These are phyloP conservation scores for Nicotiana tabacum DNA, from an alignment of 257 asterid genomes.

Conservation along the genomic window DNA sequence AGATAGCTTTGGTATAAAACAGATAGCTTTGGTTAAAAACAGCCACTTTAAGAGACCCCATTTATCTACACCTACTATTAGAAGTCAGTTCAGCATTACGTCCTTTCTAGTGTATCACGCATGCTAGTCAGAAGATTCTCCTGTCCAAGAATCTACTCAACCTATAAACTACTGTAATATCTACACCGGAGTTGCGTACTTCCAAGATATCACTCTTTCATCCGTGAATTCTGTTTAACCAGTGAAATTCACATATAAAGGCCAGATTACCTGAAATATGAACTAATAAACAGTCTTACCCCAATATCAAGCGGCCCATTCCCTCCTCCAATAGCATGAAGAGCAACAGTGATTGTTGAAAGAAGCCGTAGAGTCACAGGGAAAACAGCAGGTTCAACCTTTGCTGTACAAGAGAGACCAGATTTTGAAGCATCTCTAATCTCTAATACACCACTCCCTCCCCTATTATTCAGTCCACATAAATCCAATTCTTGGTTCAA, in stretches of 20 bases:
- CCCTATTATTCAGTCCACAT: conserved; percentile 2
- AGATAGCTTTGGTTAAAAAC: not conserved
- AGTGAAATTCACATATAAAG: not conserved
- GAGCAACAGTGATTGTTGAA: conserved; percentile 60
- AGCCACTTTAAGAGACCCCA: not conserved
- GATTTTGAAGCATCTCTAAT: not conserved
- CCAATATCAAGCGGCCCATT: conserved; percentile 73
- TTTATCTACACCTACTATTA: not conserved
- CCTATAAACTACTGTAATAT: not conserved
- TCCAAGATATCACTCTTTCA: conserved; percentile 4
- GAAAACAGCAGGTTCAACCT: conserved; percentile 53
- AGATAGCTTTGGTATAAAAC: not conserved
- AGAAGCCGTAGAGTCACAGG: conserved; percentile 66
- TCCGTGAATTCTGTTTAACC: not conserved
- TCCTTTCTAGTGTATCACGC: conserved; percentile 1
- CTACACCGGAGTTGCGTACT: not conserved
- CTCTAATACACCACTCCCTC: not conserved
- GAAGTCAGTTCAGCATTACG: not conserved
- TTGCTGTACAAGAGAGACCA: not conserved
- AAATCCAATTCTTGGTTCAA: conserved; percentile 17
- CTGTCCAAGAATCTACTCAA: not conserved
- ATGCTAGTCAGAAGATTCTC: not conserved
- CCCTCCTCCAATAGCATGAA: conserved; percentile 79
- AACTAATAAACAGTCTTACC: conserved; percentile 57
- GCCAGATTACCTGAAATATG: conserved; percentile 38